These are phyloP conservation scores for Chlamydomonas sp. DNA, from an alignment of 139 green algal species.

Conservation along the genomic window DNA sequence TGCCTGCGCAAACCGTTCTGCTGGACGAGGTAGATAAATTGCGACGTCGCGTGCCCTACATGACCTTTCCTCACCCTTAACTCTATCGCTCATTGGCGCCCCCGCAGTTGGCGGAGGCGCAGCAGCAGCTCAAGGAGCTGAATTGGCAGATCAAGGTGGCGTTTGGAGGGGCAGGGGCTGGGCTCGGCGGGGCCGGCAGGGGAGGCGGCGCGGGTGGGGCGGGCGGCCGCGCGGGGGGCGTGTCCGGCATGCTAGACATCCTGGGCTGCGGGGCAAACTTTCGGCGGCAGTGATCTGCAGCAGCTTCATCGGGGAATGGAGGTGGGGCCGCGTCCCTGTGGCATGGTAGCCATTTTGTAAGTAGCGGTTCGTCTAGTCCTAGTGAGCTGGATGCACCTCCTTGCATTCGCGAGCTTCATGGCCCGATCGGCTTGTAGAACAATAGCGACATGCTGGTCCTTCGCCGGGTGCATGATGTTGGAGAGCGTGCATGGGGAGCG, in stretches of 20 bases:
- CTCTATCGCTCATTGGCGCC: neutral
- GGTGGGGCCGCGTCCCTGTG: neutral
- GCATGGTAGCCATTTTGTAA: too few species aligned
- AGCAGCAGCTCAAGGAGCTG: slow-evolving; percentile 56
- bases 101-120: slow-evolving; percentile 41
- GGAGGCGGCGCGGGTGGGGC: neutral
- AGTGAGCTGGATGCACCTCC: too few species aligned
- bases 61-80: neutral
- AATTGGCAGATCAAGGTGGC: slow-evolving; percentile 63
- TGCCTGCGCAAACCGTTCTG: too few species aligned
- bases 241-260: slow-evolving; percentile 53
- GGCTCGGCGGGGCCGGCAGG: neutral
- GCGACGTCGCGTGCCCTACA: too few species aligned
- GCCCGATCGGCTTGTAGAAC: too few species aligned
- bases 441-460: too few species aligned
- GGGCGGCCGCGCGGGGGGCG: slow-evolving; percentile 3
- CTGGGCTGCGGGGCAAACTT: slow-evolving; percentile 63
- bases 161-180: slow-evolving; percentile 4
- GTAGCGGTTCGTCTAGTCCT: too few species aligned
- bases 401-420: too few species aligned
- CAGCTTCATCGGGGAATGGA: neutral
- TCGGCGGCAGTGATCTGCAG: slow-evolving; percentile 3
- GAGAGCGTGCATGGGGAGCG: too few species aligned
- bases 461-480: too few species aligned
- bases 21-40: too few species aligned